Conservation (phyloP, 805 yeast genomes). For the Yamadazyma philogaea region DNA sequence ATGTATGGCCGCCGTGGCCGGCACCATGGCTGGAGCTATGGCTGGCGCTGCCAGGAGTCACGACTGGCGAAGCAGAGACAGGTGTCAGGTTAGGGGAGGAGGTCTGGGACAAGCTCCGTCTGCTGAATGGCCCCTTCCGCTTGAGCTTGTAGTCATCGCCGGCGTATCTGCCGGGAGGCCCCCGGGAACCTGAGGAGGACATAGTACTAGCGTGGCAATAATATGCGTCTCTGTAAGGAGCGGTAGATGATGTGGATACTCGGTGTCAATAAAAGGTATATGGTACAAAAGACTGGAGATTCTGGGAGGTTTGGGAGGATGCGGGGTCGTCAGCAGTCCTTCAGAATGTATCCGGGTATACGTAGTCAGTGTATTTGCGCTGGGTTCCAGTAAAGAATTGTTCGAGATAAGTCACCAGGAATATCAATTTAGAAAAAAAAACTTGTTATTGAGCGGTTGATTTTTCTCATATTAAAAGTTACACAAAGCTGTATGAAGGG, state of each 20-base stretch:
- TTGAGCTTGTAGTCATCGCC: constrained; percentile 12
- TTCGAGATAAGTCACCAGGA: neutral
- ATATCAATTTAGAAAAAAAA: no score
- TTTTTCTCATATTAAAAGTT: neutral
- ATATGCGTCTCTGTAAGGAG: neutral
- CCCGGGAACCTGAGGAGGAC: constrained; percentile 13
- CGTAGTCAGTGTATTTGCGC: neutral
- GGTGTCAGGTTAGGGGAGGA: neutral
- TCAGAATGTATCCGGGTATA: neutral
- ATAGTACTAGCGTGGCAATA: neutral
- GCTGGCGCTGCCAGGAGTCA: neutral
- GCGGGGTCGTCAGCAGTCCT: neutral
- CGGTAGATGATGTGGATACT: neutral
- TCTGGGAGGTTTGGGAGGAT: neutral
- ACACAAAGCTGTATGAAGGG: neutral
- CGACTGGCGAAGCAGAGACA: neutral
- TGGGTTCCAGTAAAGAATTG: neutral
- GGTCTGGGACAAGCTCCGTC: neutral
- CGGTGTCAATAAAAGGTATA: neutral
- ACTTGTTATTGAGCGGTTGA: neutral
- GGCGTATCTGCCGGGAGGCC: constrained; percentile 11
- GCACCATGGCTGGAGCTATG: neutral
- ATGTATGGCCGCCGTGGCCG: neutral
- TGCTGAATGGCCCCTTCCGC: constrained; percentile 6
- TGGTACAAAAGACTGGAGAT: neutral